A percentile compares a stretch with the other conserved stretches of the same genome.
These are phyloP conservation scores for Dipteronia sinensis DNA, from an alignment of 345 rosid genomes.

Conservation along the genomic window DNA sequence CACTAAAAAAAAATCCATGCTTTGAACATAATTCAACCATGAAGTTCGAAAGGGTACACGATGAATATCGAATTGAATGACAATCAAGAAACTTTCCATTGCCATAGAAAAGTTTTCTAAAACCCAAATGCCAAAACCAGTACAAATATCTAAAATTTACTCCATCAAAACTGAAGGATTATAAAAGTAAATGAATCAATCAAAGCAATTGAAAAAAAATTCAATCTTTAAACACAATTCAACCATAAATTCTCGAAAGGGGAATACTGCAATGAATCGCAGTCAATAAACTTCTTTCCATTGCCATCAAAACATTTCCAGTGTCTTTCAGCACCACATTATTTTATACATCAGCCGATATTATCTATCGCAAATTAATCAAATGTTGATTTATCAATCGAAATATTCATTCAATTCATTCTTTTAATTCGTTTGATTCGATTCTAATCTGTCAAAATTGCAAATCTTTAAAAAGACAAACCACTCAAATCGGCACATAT, in stretches of 20 bases:
- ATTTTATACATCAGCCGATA: slow-evolving; percentile 10
- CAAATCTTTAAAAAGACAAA: slow-evolving; percentile 14
- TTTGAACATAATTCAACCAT: background rate
- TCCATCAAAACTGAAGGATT: background rate
- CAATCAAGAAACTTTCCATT: background rate
- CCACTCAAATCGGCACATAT: slow-evolving; percentile 67
- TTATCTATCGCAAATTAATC: slow-evolving; percentile 1
- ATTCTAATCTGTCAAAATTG: slow-evolving; percentile 29
- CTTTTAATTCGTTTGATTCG: background rate
- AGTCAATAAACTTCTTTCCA: background rate
- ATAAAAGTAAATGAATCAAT: background rate
- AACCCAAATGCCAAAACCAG: background rate
- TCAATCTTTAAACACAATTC: background rate
- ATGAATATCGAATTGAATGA: background rate
- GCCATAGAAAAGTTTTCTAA: background rate
- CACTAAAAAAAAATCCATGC: background rate
- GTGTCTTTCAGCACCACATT: slow-evolving; percentile 14
- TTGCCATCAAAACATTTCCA: background rate
- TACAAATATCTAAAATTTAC: background rate
- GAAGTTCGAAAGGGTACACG: background rate
- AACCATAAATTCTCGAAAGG: background rate
- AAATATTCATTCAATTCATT: background rate
- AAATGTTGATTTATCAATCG: background rate
- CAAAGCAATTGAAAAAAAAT: background rate
- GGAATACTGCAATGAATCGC: background rate